phyloP scores from a whole-genome alignment of 805 yeast genomes.

The Barnettozyma populi region DNA sequence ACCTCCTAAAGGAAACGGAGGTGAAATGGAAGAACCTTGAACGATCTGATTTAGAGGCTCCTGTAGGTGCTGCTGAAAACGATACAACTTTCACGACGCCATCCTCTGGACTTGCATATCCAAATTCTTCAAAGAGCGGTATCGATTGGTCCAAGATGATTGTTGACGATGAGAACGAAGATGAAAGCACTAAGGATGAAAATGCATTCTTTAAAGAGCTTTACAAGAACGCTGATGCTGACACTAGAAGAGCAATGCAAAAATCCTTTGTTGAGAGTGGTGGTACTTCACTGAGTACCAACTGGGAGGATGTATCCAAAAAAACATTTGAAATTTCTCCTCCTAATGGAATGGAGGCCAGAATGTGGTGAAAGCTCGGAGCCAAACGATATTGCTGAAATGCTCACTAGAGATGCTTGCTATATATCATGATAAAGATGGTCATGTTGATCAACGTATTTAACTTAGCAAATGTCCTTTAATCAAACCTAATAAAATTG shows the following conservation, averaged over 20 bases:
- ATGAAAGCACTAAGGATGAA: slow-evolving; percentile 36
- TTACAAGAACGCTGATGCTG: slow-evolving; percentile 78
- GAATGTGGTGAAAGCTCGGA: slow-evolving; percentile 10
- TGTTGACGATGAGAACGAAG: slow-evolving; percentile 38
- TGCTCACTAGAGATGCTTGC: too few species aligned
- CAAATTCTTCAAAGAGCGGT: slow-evolving; percentile 56
- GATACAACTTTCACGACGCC: neutral
- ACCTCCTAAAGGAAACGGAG: slow-evolving; percentile 41
- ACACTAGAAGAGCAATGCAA: slow-evolving; percentile 92
- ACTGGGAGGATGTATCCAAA: slow-evolving; percentile 81
- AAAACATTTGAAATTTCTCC: slow-evolving; percentile 39
- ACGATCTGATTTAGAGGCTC: slow-evolving; percentile 11
- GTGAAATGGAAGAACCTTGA: slow-evolving; percentile 52
- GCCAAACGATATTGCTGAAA: neutral
- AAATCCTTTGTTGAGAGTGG: slow-evolving; percentile 89
- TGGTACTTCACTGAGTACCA: slow-evolving; percentile 90
- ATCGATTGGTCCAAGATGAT: slow-evolving; percentile 66
- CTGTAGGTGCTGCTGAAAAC: slow-evolving; percentile 8
- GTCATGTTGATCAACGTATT: neutral
- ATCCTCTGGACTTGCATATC: slow-evolving; percentile 33
- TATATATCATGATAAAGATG: neutral
- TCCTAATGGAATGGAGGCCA: slow-evolving; percentile 23
- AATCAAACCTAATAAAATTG: neutral
- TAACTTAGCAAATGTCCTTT: neutral
- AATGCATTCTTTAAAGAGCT: slow-evolving; percentile 70